Base-by-base conservation (phyloP, 208 protist genomes). In the Wallacemonas sp. region DNA sequence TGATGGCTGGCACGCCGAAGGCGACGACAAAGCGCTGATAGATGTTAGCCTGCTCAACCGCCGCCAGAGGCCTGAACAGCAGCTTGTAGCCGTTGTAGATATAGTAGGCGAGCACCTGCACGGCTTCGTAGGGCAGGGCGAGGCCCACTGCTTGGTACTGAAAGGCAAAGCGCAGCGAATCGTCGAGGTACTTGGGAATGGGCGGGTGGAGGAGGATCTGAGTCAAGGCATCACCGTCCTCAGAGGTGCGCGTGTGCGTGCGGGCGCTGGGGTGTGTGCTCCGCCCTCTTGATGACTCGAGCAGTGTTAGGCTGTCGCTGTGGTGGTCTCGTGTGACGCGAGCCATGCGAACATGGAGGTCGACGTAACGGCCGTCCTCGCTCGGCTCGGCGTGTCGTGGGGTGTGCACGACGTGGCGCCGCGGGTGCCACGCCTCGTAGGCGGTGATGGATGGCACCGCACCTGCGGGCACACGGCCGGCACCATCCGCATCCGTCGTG, bases 11-110 rank as follows among this genome's bases (percentile, higher is more conserved):
- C 27, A 83, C 68, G 12, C 77, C 77, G 70, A 83, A 83, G 3
- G 65, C 67, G 13, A 38, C 71, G 39, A 63, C 59, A 38, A 83
- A 59, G 17, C 77, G 77, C 3, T 42, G 30, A 65, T 66, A 83
- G 3, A 83, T 68, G 42, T 79, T 83, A 1, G 27, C 60, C 3
- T 68, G 61, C 68, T 83, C 77, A 6, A 59, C 63, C 24, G 19
- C 65, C 1, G 77, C 77, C 1, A 83, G 46, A 0, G 77, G 72
- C 15, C 65, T 62, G 21, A 83, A 63, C 3, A 83, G 38, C 32
- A 72, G 10, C 57, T 78, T 76, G 62, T 73, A 78, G 21, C 68
- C 59, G 15, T 52, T 64, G 60, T 64, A 83, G 38, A 83, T 70
- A 42, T 73, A 78, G 34, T 57, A 78, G 13, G 76, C 29, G 27